Conservation (phyloP, 2,329 filamentous ascomycete species). For the Xenosphaeropsis pyriputrescens region DNA sequence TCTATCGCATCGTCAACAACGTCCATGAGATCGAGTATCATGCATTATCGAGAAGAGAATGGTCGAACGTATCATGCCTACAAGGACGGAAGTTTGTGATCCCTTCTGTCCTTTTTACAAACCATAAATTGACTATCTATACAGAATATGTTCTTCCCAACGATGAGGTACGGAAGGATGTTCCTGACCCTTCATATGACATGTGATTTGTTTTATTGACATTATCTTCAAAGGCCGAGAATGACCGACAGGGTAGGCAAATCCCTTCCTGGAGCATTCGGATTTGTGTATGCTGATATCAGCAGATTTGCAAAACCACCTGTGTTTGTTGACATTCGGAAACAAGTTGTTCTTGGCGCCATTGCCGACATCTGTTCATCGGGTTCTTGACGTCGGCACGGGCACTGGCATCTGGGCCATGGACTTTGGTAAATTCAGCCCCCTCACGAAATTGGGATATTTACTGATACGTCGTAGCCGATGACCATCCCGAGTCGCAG, state of each 20-base stretch:
- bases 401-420: conserved; percentile 25
- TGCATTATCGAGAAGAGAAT: conserved; percentile 20
- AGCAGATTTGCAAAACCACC: conserved; percentile 4
- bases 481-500: conserved; percentile 10
- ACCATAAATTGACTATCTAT: background rate
- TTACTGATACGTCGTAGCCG: background rate
- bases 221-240: no score
- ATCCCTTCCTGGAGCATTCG: no score
- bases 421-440: conserved; percentile 2
- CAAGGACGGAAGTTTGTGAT: conserved; percentile 2
- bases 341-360: conserved; percentile 5
- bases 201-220: no score
- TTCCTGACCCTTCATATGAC: no score
- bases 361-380: conserved; percentile 12
- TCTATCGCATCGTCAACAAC: background rate
- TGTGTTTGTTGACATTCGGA: conserved; percentile 4
- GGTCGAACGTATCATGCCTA: conserved; percentile 23
- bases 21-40: conserved; percentile 16
- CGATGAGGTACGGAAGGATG: conserved; percentile 1
- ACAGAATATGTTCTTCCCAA: conserved; percentile 4
- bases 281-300: no score
- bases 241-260: no score
- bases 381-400: conserved; percentile 22
- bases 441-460: background rate
- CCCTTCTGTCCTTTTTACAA: background rate